Conservation (phyloP, 257 asterid species). For the Solanum etuberosum region DNA sequence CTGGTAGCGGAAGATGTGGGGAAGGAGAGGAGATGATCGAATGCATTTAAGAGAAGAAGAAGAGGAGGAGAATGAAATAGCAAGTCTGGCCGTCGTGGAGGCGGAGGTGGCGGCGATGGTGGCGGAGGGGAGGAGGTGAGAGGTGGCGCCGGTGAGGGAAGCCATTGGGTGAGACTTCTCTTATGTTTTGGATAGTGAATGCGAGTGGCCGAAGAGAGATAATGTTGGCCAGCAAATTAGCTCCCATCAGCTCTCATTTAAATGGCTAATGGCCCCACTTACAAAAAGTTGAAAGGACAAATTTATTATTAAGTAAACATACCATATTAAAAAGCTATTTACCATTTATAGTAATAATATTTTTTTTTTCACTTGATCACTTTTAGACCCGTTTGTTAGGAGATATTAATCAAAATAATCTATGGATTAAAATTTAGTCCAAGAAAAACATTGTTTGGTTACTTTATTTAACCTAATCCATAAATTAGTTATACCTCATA, state of each 20-base stretch:
- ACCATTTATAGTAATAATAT: too few relatives aligned
- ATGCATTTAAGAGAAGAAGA: constrained; percentile 31
- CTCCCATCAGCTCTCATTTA: background rate
- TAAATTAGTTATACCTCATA: too few relatives aligned
- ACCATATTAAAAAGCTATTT: too few relatives aligned
- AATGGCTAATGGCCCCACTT: background rate
- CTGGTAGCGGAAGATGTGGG: constrained; percentile 44
- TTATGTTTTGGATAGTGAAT: background rate
- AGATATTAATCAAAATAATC: too few relatives aligned
- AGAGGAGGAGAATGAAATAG: background rate
- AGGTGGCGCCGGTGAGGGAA: constrained; percentile 41
- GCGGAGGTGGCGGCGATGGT: constrained; percentile 14
- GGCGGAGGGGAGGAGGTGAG: constrained; percentile 35
- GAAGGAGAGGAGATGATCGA: constrained; percentile 45
- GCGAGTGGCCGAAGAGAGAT: background rate
- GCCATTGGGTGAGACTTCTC: constrained; percentile 18
- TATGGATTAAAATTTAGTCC: too few relatives aligned
- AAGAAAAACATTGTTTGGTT: too few relatives aligned
- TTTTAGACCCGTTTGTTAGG: too few relatives aligned
- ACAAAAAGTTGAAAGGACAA: background rate
- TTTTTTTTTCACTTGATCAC: too few relatives aligned
- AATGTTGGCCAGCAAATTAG: background rate
- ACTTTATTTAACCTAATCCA: too few relatives aligned
- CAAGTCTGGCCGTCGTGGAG: constrained; percentile 4
- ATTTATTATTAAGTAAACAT: too few relatives aligned